Evolutionary conservation across 2,329 filamentous ascomycete species (phyloP), one percentile per base, ranked within the genome.

Genomic region (Xylariaceae sp.): DNA sequence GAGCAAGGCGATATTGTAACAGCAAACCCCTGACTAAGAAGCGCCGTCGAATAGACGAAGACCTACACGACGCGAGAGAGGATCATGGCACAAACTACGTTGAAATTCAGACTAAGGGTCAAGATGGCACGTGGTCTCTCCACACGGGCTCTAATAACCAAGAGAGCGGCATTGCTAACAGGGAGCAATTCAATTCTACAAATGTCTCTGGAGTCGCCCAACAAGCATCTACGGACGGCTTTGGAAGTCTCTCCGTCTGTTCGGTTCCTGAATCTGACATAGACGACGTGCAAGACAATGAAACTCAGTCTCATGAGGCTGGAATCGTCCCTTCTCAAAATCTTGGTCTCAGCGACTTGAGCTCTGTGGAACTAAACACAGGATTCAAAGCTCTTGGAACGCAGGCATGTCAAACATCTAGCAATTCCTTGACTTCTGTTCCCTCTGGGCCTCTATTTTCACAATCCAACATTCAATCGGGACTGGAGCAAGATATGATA

Each of bases 1-100:
- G 59, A 19, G 54, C 49, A 19, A 57, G 52, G 32, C 54, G 59
- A 7, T 44, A 56, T 23, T 47, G 42, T 23, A 56, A 52, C 5
- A 40, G 23, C 2, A 12, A 41, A 29, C 20, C 2, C 9, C 51
- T 14, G 2, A 20, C 18, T n/a, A 32, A 23, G 5, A 61, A 53
- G 16, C 53, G 54, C 12, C 53, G 41, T 40, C 48, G 54, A 44
- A 3, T 16, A 2, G 51, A 55, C 19, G 2, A 40, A 12, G 44
- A 51, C 10, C 3, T 23, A 1, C 18, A 14, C 1, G 32, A 50
- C 21, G 7, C 12, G n/a, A 20, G 4, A 5, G 18, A 50, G 10
- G 21, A n/a, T 7, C 3, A 7, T 16, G 6, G 12, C 14, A 18
- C 26, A 20, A 48, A 40, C 19, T 18, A 55, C 14, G 23, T 40